Evolutionary conservation across 495 filamentous ascomycete species (phyloP).

Genomic region (Jackrogersella multiformis): DNA sequence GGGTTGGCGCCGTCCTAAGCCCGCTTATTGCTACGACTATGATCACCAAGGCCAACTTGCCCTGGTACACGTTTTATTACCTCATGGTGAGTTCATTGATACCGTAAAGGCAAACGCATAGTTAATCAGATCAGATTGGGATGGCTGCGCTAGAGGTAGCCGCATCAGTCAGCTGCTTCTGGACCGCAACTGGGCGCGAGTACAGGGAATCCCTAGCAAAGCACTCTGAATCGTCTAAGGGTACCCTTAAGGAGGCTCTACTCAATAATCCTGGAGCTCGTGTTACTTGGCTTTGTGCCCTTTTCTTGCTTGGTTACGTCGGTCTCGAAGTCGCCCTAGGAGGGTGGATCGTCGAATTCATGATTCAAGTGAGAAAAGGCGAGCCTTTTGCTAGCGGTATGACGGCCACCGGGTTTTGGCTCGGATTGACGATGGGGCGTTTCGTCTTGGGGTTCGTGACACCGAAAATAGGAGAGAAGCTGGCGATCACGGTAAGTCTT

Average conservation of each 20-base stretch:
- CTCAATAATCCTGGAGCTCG: constrained; percentile 50
- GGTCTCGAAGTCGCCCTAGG: constrained; percentile 87
- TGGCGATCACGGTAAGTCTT: constrained; percentile 56
- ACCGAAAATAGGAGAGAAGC: constrained; percentile 75
- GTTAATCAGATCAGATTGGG: constrained; percentile 60
- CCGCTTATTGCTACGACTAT: constrained; percentile 81
- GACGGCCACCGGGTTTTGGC: constrained; percentile 86
- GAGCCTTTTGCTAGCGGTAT: constrained; percentile 77
- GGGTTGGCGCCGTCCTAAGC: constrained; percentile 76
- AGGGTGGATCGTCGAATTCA: constrained; percentile 89
- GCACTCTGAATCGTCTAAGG: constrained; percentile 31
- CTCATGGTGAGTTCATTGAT: constrained; percentile 53
- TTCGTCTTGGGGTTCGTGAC: constrained; percentile 76
- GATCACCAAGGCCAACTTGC: constrained; percentile 63
- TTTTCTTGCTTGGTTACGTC: constrained; percentile 83
- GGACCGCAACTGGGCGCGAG: constrained; percentile 68
- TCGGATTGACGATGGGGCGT: constrained; percentile 78
- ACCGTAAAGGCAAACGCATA: neutral
- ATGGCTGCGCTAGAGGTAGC: constrained; percentile 69
- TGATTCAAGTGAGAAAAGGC: constrained; percentile 78
- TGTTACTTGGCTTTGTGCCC: constrained; percentile 78
- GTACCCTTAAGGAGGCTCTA: constrained; percentile 65
- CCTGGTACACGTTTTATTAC: constrained; percentile 75
- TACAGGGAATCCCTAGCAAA: constrained; percentile 66
- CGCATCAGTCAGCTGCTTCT: constrained; percentile 68